Evolutionary conservation across 2,329 filamentous ascomycete species (phyloP), one percentile per base, ranked within the genome.

Genomic region (Cryphonectria carpinicola): DNA sequence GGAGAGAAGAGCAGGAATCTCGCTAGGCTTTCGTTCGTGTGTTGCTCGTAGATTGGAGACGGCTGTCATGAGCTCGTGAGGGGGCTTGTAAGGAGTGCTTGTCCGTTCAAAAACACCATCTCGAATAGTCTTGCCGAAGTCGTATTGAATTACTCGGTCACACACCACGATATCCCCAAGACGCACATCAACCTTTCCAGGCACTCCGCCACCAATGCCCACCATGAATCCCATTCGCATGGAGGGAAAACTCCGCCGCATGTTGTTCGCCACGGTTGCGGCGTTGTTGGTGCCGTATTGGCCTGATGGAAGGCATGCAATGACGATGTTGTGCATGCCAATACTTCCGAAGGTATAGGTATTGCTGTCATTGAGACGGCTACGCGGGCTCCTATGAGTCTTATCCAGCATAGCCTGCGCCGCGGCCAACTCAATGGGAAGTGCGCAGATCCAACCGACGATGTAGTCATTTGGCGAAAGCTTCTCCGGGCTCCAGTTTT

Each of bases 91-190:
- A 10, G 56, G 49, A 37, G 49, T 46, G 35, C 49, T 52, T 41
- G 65, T 67, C 54, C 35, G 52, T 37, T 67, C 32, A 32, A 67
- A 67, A n/a, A 1, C 7, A 25, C 65, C 65, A 32, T 37, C 32
- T 1, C 14, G 52, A 17, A 61, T 19, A 25, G 65, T 61, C 37
- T 67, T 61, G 35, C 54, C 65, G n/a, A 67, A 75, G 67, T 81
- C 79, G 67, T 80, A 80, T 32, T 81, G 79, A 10, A 80, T 58
- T 2, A 81, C 75, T 0, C 76, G 72, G 25, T 66, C 17, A 66
- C 78, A 76, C 25, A 81, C 79, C 0, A 80, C 78, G 39, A 81
- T 65, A 54, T 81, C 78, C 0, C 79, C 78, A 2, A 81, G 75
- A 2, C 76, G 74, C 17, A 80, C 77, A 43, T 66, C 64, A 37